These are phyloP conservation scores for Pseudopithomyces chartarum DNA, from an alignment of 2,329 filamentous ascomycete species.

Conservation along the genomic window DNA sequence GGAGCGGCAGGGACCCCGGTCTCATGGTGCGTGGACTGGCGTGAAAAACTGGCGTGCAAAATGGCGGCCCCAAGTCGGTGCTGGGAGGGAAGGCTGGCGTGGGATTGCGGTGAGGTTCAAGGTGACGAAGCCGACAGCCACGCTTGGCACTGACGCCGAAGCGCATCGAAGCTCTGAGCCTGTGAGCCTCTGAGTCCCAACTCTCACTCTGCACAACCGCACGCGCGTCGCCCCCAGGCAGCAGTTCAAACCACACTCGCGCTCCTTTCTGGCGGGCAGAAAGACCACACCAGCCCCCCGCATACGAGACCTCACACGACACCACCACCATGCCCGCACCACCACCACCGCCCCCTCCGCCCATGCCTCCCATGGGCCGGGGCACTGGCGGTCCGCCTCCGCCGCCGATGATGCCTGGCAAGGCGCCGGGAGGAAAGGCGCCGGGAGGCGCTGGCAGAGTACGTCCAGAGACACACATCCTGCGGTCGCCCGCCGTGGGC, in stretches of 20 bases:
- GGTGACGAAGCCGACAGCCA: constrained; percentile 24
- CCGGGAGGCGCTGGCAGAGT: constrained; percentile 43
- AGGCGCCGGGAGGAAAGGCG: constrained; percentile 37
- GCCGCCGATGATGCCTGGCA: constrained; percentile 44
- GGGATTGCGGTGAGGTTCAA: constrained; percentile 17
- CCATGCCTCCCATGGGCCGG: constrained; percentile 45
- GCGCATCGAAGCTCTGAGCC: constrained; percentile 13
- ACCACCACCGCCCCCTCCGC: constrained; percentile 44
- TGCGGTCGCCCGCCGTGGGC: not conserved
- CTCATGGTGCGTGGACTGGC: constrained; percentile 30
- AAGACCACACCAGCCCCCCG: not conserved
- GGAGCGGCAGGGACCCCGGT: constrained; percentile 30
- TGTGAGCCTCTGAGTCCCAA: not conserved
- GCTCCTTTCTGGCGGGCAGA: not conserved
- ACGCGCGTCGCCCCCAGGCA: constrained; percentile 11
- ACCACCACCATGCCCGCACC: constrained; percentile 40
- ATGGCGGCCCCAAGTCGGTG: too few species aligned
- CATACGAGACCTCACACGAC: constrained; percentile 19
- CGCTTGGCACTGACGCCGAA: constrained; percentile 12
- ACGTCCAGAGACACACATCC: constrained; percentile 13
- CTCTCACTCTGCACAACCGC: not conserved
- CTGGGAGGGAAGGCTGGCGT: not conserved
- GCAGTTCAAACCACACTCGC: constrained; percentile 6
- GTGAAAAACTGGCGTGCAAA: too few species aligned
- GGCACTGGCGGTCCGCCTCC: constrained; percentile 44